Conservation (phyloP, 805 yeast species). For the Candida nonsorbophila region DNA sequence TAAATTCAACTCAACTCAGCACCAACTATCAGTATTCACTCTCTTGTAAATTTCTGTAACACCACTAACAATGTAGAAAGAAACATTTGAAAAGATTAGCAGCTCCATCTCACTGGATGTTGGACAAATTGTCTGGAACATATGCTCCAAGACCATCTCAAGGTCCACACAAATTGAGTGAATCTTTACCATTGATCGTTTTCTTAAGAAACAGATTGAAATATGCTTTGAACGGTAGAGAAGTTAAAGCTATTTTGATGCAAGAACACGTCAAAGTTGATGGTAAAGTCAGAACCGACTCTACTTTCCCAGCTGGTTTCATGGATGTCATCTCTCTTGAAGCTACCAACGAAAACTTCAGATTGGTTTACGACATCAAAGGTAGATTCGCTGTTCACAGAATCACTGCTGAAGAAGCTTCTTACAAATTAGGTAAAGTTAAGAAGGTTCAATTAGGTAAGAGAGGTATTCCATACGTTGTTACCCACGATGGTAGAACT, state of each 20-base stretch:
- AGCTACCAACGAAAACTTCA: constrained; percentile 99
- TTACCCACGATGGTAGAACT: constrained; percentile 99
- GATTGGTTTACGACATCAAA: constrained; percentile 96
- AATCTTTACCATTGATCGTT: constrained; percentile 93
- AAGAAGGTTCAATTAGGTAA: constrained; percentile 98
- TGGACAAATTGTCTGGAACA: constrained; percentile 99
- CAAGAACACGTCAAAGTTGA: constrained; percentile 98
- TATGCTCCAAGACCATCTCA: constrained; percentile 99
- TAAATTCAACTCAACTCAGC: too few species aligned
- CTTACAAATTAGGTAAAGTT: constrained; percentile 97
- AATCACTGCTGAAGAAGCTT: constrained; percentile 97
- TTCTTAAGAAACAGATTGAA: constrained; percentile 98
- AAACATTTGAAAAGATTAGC: constrained; percentile 99
- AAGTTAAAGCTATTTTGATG: constrained; percentile 96
- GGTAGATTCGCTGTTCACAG: constrained; percentile 99
- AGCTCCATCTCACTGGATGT: constrained; percentile 99
- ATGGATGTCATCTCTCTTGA: constrained; percentile 97
- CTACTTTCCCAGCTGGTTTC: constrained; percentile 99
- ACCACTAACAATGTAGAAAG: constrained; percentile 51
- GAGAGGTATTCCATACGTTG: constrained; percentile 97
- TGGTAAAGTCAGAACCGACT: constrained; percentile 98
- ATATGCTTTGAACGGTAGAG: constrained; percentile 98
- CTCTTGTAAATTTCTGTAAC: too few species aligned
- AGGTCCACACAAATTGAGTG: constrained; percentile 99
- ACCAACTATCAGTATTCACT: too few species aligned